phyloP scores from a whole-genome alignment of 2,329 filamentous ascomycete species.

The Beauveria asiatica region DNA sequence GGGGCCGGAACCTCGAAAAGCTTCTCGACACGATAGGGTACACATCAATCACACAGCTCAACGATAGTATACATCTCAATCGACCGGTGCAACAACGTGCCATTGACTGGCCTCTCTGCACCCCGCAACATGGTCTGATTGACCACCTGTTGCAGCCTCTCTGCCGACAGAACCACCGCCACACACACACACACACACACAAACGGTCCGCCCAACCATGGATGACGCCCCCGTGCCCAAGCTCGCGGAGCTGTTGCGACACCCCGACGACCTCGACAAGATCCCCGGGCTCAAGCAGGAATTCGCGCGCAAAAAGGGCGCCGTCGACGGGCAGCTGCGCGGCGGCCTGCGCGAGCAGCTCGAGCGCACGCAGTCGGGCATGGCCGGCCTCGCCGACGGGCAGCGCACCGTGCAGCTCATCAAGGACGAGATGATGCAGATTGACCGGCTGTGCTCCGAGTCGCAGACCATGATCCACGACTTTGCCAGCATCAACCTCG shows the following conservation, averaged over 20 bases:
- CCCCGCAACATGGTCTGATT: constrained; percentile 21
- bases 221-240: constrained; percentile 62
- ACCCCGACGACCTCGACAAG: constrained; percentile 96
- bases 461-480: constrained; percentile 96
- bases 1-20: not conserved
- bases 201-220: constrained; percentile 23
- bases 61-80: too few species aligned
- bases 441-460: constrained; percentile 94
- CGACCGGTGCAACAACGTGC: not conserved
- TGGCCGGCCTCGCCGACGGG: constrained; percentile 79
- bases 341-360: constrained; percentile 85
- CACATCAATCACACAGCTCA: too few species aligned
- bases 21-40: not conserved
- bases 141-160: constrained; percentile 12
- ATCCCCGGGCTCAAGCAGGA: constrained; percentile 83
- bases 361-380: constrained; percentile 87
- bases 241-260: constrained; percentile 85
- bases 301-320: constrained; percentile 87
- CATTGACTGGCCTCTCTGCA: not conserved
- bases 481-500: constrained; percentile 85
- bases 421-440: constrained; percentile 98
- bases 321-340: constrained; percentile 83
- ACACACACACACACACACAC: not conserved
- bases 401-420: constrained; percentile 88
- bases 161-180: not conserved